These are phyloP conservation scores for Hypomyces perniciosus DNA, from an alignment of 2,329 filamentous ascomycete species.

Conservation along the genomic window DNA sequence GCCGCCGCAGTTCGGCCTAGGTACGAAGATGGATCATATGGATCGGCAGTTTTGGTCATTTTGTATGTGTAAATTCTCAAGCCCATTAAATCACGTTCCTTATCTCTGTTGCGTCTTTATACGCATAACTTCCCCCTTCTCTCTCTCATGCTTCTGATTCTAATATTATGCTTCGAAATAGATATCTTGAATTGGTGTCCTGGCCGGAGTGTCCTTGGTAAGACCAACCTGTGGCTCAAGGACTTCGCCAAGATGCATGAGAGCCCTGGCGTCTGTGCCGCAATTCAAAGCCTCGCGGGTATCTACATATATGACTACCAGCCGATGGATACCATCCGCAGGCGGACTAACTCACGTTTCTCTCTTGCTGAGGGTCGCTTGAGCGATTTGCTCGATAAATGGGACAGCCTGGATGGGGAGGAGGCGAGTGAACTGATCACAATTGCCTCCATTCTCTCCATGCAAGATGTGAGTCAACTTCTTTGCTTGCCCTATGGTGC, in stretches of 20 bases:
- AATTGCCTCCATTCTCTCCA: slow-evolving; percentile 32
- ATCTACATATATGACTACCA: slow-evolving; percentile 37
- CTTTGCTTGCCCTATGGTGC: neutral
- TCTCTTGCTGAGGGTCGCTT: slow-evolving; percentile 25
- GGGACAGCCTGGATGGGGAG: slow-evolving; percentile 15
- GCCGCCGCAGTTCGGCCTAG: slow-evolving; percentile 27
- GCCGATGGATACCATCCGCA: slow-evolving; percentile 26
- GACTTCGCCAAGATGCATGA: slow-evolving; percentile 36
- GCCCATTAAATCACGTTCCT: neutral
- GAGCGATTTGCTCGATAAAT: slow-evolving; percentile 22
- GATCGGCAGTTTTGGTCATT: slow-evolving; percentile 30
- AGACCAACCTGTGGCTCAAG: slow-evolving; percentile 35
- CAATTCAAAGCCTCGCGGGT: slow-evolving; percentile 36
- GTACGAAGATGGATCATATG: slow-evolving; percentile 28
- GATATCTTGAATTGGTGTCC: slow-evolving; percentile 36
- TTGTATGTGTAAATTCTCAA: slow-evolving; percentile 23
- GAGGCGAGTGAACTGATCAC: slow-evolving; percentile 31
- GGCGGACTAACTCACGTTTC: slow-evolving; percentile 30
- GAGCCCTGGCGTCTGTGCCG: slow-evolving; percentile 28
- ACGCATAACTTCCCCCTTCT: neutral
- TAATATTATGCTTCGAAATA: slow-evolving; percentile 15
- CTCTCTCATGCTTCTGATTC: neutral
- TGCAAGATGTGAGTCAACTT: slow-evolving; percentile 31
- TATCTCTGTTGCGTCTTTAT: neutral
- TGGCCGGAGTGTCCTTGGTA: slow-evolving; percentile 31